Evolutionary conservation across 495 filamentous ascomycete genomes (phyloP).

Genomic region (Aspergillus cristatus): DNA sequence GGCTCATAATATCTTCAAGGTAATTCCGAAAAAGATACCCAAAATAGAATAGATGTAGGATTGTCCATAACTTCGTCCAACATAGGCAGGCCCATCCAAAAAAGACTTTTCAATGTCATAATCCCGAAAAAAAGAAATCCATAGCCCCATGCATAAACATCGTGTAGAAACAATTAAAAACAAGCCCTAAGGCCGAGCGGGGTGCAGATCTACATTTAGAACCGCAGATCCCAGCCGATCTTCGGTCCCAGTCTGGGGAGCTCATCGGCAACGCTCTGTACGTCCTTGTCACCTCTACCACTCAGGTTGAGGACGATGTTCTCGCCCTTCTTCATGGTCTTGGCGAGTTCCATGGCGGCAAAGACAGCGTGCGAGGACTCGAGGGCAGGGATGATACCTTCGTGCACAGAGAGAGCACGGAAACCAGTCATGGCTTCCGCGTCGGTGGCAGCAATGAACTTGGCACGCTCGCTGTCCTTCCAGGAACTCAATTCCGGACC

Average conservation of each 20-base stretch:
- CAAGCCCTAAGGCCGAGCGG: too few species aligned
- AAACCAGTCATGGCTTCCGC: slow-evolving; percentile 89
- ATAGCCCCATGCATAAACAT: too few species aligned
- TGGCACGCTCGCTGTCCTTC: slow-evolving; percentile 82
- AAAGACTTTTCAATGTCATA: too few species aligned
- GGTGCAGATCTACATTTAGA: slow-evolving; percentile 17
- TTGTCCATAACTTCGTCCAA: too few species aligned
- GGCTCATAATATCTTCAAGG: too few species aligned
- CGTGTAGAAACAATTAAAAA: too few species aligned
- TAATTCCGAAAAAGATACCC: too few species aligned
- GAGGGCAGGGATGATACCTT: slow-evolving; percentile 94
- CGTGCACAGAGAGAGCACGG: slow-evolving; percentile 67
- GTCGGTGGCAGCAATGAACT: slow-evolving; percentile 87
- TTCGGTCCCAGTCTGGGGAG: slow-evolving; percentile 77
- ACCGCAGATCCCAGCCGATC: slow-evolving; percentile 95
- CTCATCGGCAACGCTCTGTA: slow-evolving; percentile 95
- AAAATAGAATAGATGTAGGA: too few species aligned
- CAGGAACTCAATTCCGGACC: slow-evolving; percentile 84
- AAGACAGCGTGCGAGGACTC: slow-evolving; percentile 91
- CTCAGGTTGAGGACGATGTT: slow-evolving; percentile 92
- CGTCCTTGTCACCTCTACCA: slow-evolving; percentile 94
- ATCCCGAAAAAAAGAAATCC: too few species aligned
- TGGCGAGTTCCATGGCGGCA: slow-evolving; percentile 81
- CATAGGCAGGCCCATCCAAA: too few species aligned
- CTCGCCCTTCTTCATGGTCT: slow-evolving; percentile 78